Base-by-base conservation (phyloP, 164 flowering plant genomes). In the Umbilicus rupestris region DNA sequence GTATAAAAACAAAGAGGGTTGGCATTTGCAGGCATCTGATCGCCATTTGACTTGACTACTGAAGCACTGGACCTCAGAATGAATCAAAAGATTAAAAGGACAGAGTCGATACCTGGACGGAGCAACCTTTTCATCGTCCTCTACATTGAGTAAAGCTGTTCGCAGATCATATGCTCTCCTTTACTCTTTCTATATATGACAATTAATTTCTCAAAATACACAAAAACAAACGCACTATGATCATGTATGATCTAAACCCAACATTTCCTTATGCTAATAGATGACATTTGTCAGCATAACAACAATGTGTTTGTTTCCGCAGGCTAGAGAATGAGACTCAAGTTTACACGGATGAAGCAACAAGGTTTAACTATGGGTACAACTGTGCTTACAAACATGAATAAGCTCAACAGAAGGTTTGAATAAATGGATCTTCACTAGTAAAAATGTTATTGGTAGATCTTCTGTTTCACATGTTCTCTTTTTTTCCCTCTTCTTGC, bases 291-390 rank as follows among this genome's bases (percentile, higher is more conserved):
- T 33, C 6, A 31, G 12, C 41, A 16, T 30, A 62, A 62, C 41
- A 37, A 37, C 8, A 62, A 62, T 2, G 12, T 35, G 41, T 10
- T 35, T 62, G 12, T 9, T 3, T 50, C 39, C 39, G 49, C 85
- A 89, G 97, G 62, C 72, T 92, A 67, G 79, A 81, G 60, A 84
- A 81, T 74, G 96, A 92, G 77, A 87, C 97, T 30, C 89, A 92
- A 58, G 89, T 92, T 11, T 92, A 92, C 79, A 86, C 96, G 1
- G 97, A 92, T 52, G 90, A 80, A 71, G 74, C 82, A 28, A 94
- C 94, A 31, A 89, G 87, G 82, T 92, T 89, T 78, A 87, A 89
- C 47, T 82, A 92, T 74, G 96, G 97, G 16, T 85, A 87, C 76
- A 92, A 94, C 11, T 70, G 70, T 66, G 86, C 70, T 45, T 64